phyloP scores from a whole-genome alignment of 371 early-diverging fungal species.

The Nematocida sp. region DNA sequence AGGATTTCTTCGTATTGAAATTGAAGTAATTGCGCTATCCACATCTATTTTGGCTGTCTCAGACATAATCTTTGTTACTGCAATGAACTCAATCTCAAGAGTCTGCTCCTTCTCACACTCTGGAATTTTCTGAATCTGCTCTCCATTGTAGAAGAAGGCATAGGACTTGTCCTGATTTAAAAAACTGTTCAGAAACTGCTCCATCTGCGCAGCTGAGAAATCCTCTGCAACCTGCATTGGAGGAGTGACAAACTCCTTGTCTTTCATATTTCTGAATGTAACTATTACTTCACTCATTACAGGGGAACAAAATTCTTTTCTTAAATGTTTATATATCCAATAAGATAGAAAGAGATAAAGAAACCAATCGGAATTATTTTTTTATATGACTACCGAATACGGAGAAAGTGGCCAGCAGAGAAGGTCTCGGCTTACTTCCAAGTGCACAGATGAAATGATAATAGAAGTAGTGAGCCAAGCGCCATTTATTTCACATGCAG shows the following conservation, averaged over 20 bases:
- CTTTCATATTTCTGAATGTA: constrained; percentile 48
- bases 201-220: constrained; percentile 41
- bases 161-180: constrained; percentile 47
- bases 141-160: constrained; percentile 56
- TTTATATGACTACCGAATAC: constrained; percentile 1
- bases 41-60: constrained; percentile 45
- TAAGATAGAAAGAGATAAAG: not conserved
- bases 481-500: not conserved
- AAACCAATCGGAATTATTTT: constrained; percentile 1
- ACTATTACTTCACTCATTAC: constrained; percentile 48
- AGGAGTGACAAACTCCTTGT: constrained; percentile 45
- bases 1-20: constrained; percentile 55
- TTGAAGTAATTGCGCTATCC: constrained; percentile 22
- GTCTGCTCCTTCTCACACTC: constrained; percentile 17
- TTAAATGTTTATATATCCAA: not conserved
- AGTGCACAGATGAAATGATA: not conserved
- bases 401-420: not conserved
- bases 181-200: constrained; percentile 40
- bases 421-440: not conserved
- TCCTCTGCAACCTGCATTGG: constrained; percentile 45
- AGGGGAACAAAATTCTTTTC: constrained; percentile 19
- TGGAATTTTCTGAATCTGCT: constrained; percentile 43
- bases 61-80: constrained; percentile 48
- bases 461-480: not conserved
- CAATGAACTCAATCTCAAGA: constrained; percentile 44